Evolutionary conservation across 495 filamentous ascomycete genomes (phyloP), one percentile per base, ranked within the genome.

Genomic region (Daldinia decipiens): DNA sequence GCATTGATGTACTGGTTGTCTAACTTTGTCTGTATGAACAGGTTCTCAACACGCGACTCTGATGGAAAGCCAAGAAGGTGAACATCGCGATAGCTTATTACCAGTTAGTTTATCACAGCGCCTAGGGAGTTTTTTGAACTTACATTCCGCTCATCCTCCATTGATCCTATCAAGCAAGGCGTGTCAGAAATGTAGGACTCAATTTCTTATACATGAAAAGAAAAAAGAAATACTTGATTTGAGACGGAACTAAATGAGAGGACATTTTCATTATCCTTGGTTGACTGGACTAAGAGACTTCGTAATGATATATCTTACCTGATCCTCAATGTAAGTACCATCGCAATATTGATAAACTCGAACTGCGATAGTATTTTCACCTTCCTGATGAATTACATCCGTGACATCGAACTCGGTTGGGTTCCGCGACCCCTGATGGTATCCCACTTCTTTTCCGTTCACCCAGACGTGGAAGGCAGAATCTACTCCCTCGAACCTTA

Each of bases 401-500:
- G 86, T 86, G 26, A 91, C 74, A 67, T 91, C 88, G 55, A 88
- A 90, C 63, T 91, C 89, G 13, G 86, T 78, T 4, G 89, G 80
- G 70, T 90, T 91, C 43, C 89, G 79, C 19, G 86, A 86, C 0
- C 89, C 89, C 71, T 91, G 88, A 13, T 84, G 84, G 68, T 91
- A 91, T 36, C 89, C 89, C 7, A 90, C 79, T 43, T 83, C 74
- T 8, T 79, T 75, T 0, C 83, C 83, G 57, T 91, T 91, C 15
- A 91, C 78, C 84, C 85, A 90, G 38, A 91, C 73, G 67, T 90
- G 86, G 70, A 88, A 91, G 7, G 89, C 87, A 65, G 87, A 88
- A 68, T 90, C 89, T 0, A 91, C 89, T 15, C 89, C 89, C 29
- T 91, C 89, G 59, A 90, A 91, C 15, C 89, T 82, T 34, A 91